Conservation (phyloP, 1,284 basidiomycete genomes). For the Ceratobasidium sp. region DNA sequence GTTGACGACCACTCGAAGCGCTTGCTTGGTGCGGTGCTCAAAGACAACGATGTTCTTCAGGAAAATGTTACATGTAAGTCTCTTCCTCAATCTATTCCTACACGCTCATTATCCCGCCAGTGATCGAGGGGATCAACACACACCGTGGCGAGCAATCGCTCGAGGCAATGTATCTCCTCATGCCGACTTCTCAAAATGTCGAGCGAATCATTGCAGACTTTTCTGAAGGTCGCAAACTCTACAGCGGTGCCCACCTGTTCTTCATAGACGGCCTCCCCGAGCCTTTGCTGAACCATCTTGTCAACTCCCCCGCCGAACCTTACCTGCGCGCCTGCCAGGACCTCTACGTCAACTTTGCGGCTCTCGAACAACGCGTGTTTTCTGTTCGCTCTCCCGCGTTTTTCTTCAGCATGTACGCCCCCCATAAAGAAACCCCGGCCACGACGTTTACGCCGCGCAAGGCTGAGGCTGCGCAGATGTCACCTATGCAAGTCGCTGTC, state of each 20-base stretch:
- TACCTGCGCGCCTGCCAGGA: slow-evolving; percentile 81
- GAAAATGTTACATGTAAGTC: slow-evolving; percentile 93
- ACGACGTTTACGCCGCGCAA: slow-evolving; percentile 35
- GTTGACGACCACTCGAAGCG: slow-evolving; percentile 93
- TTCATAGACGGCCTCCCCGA: slow-evolving; percentile 92
- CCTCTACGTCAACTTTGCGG: slow-evolving; percentile 91
- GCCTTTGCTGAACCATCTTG: slow-evolving; percentile 77
- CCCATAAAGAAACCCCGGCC: slow-evolving; percentile 72
- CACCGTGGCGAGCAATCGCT: slow-evolving; percentile 82
- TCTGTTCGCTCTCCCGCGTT: slow-evolving; percentile 78
- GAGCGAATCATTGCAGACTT: slow-evolving; percentile 93
- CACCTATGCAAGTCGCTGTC: slow-evolving; percentile 66
- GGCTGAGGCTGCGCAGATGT: slow-evolving; percentile 37
- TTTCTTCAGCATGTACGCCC: slow-evolving; percentile 90
- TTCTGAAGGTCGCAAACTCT: slow-evolving; percentile 73
- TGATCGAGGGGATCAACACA: slow-evolving; percentile 81
- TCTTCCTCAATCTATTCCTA: slow-evolving; percentile 13
- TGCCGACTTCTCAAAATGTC: slow-evolving; percentile 95
- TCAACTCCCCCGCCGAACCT: slow-evolving; percentile 76
- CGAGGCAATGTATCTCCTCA: slow-evolving; percentile 93
- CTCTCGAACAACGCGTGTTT: slow-evolving; percentile 86
- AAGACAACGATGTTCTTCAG: slow-evolving; percentile 92
- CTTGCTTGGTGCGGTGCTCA: slow-evolving; percentile 87
- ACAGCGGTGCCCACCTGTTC: slow-evolving; percentile 91
- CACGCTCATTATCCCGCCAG: slow-evolving; percentile 57